A percentile compares a stretch with the other conserved stretches of the same genome.
These are phyloP conservation scores for Podaxis sp. DNA, from an alignment of 768 basidiomycete genomes.

Conservation along the genomic window DNA sequence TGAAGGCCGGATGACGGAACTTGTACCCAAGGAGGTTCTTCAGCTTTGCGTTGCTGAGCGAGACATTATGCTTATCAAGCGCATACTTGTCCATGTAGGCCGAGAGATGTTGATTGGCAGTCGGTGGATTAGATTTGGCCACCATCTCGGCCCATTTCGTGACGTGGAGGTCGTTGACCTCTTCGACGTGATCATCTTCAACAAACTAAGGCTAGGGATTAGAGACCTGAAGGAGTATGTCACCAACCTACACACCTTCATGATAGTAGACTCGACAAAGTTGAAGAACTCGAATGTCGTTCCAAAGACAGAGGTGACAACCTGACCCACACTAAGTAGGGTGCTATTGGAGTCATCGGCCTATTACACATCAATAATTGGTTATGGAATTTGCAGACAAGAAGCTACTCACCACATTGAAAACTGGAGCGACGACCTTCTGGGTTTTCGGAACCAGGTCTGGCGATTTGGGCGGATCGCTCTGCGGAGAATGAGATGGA, in stretches of 20 bases:
- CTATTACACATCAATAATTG: constrained; percentile 30
- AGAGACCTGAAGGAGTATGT: background rate
- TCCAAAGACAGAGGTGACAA: constrained; percentile 68
- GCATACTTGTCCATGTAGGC: constrained; percentile 79
- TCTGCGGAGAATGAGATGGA: constrained; percentile 43
- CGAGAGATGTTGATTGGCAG: constrained; percentile 67
- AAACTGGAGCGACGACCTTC: constrained; percentile 71
- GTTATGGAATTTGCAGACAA: background rate
- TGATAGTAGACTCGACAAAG: constrained; percentile 59
- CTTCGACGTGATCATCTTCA: constrained; percentile 68
- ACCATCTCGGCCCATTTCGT: constrained; percentile 84
- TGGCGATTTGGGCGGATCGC: constrained; percentile 70
- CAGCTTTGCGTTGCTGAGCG: constrained; percentile 70
- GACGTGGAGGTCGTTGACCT: constrained; percentile 84
- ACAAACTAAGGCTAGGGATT: background rate
- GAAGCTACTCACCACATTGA: constrained; percentile 61
- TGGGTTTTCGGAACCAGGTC: constrained; percentile 55
- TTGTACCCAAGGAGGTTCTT: constrained; percentile 71
- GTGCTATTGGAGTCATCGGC: constrained; percentile 77
- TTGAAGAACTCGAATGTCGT: constrained; percentile 83
- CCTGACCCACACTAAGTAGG: constrained; percentile 61
- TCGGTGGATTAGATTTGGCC: constrained; percentile 62
- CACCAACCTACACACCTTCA: constrained; percentile 48
- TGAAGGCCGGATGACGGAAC: constrained; percentile 60
- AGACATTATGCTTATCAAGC: constrained; percentile 66